Base-by-base conservation (phyloP, 2,329 filamentous ascomycete genomes). In the Ascochyta clinopodiicola region DNA sequence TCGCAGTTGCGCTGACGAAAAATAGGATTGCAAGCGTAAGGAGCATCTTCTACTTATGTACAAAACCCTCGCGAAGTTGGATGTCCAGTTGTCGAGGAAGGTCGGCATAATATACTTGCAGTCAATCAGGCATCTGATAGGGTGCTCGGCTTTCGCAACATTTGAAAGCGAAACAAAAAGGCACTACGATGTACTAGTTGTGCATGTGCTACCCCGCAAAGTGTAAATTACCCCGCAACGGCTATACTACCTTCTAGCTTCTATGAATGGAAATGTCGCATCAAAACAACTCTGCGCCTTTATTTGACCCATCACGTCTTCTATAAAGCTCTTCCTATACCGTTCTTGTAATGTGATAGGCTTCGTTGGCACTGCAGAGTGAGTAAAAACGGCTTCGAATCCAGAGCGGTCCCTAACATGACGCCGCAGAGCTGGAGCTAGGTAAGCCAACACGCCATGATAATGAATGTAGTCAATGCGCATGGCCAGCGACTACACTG, bases 81-180 rank as follows among this genome's bases (percentile, higher is more conserved):
- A 12, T 17, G 36, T 17, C 5, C 7, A 15, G 6, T n/a, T 12
- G 25, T 12, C 3, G 2, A 24, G 7, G 1, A 19, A 21, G 50
- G 21, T 37, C 29, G 44, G 44, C 50, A 42, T 15, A 2, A 25
- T 24, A 24, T 15, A 22, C 6, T 15, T 15, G 3, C 5, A 8
- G 4, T 10, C 34, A 12, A 21, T 17, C 25, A 17, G 34, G 29
- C 42, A 37, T 31, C n/a, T 13, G 24, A 17, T 15, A 5, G 3
- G 5, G 6, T 32, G 31, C 37, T 53, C 44, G 44, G 50, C 37
- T 10, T 22, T 47, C 50, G 50, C 44, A 7, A 47, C 38, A 53
- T 25, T 38, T 22, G 5, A 27, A 4, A 6, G 50, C 50, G 50
- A 53, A 22, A 13, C 15, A 22, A 10, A 36, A 8, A 52, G 43